Percentiles rank a stretch among this genome's conserved stretches.
These are phyloP conservation scores for Gracilaria gracilis DNA, from an alignment of 23 red algal genomes.

Conservation along the genomic window DNA sequence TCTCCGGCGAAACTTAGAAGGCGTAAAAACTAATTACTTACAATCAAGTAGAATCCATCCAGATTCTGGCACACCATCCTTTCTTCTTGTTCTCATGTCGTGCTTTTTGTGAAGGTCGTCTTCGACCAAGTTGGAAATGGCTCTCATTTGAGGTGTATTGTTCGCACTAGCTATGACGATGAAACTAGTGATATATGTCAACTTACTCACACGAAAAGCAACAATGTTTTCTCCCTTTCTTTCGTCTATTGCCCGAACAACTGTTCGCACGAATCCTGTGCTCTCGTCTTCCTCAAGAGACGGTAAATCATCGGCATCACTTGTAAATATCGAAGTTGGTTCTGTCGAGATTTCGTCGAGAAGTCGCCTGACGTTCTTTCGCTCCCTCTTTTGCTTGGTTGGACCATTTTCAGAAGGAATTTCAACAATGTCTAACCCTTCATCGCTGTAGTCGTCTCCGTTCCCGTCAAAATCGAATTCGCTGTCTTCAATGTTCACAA, in stretches of 20 bases:
- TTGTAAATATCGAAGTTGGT: slow-evolving; percentile 31
- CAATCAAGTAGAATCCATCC: slow-evolving; percentile 98
- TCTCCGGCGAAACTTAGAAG: not conserved
- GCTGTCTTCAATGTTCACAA: slow-evolving; percentile 1
- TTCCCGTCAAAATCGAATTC: slow-evolving; percentile 33
- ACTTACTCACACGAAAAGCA: slow-evolving; percentile 82
- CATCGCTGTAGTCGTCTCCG: not conserved
- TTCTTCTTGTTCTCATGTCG: slow-evolving; percentile 38
- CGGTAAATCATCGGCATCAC: slow-evolving; percentile 56
- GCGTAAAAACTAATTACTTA: slow-evolving; percentile 32
- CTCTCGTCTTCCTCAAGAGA: slow-evolving; percentile 77
- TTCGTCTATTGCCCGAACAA: slow-evolving; percentile 84
- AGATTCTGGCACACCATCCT: slow-evolving; percentile 56
- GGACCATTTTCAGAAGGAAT: not conserved
- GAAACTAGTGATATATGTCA: slow-evolving; percentile 86
- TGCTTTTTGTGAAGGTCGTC: slow-evolving; percentile 77
- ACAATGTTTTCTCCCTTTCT: slow-evolving; percentile 87
- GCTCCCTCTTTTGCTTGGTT: slow-evolving; percentile 26
- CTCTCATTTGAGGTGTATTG: slow-evolving; percentile 86
- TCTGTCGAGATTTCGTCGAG: slow-evolving; percentile 49
- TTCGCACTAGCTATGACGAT: slow-evolving; percentile 79
- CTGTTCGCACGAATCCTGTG: slow-evolving; percentile 53
- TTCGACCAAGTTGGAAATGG: slow-evolving; percentile 89
- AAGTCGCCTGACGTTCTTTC: slow-evolving; percentile 33
- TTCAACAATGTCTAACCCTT: slow-evolving; percentile 5